These are phyloP conservation scores for Neoboletus magnificus DNA, from an alignment of 768 basidiomycete genomes.

Conservation along the genomic window DNA sequence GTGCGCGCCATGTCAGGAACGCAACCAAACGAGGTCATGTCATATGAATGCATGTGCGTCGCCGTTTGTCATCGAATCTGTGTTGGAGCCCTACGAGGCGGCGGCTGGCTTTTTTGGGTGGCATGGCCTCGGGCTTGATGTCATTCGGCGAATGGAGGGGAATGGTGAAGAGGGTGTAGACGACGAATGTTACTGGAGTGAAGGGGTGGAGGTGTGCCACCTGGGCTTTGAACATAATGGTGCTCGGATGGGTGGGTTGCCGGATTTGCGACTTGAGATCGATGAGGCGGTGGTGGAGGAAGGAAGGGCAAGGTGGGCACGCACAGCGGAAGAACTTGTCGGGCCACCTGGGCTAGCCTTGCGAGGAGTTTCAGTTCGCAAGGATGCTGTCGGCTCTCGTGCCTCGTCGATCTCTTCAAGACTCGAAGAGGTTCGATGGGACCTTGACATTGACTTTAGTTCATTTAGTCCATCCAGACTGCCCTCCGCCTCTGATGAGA, in stretches of 20 bases:
- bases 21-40: neutral
- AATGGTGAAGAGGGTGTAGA: neutral
- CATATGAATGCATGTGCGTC: neutral
- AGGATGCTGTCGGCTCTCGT: neutral
- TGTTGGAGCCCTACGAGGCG: constrained; percentile 25
- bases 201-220: neutral
- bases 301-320: constrained; percentile 20
- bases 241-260: neutral
- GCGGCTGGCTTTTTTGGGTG: constrained; percentile 30
- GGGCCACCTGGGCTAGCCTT: constrained; percentile 14
- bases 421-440: constrained; percentile 11
- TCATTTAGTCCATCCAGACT: neutral
- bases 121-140: constrained; percentile 22
- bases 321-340: constrained; percentile 19
- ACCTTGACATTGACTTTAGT: constrained; percentile 6
- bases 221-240: neutral
- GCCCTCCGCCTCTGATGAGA: neutral
- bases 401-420: neutral
- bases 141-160: neutral
- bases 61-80: constrained; percentile 18
- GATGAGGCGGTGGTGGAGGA: constrained; percentile 25
- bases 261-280: constrained; percentile 10
- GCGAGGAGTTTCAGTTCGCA: neutral
- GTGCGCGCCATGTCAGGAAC: neutral
- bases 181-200: neutral